These are phyloP conservation scores for Acanthamoeba triangularis DNA, from an alignment of 208 protist species.

Conservation along the genomic window DNA sequence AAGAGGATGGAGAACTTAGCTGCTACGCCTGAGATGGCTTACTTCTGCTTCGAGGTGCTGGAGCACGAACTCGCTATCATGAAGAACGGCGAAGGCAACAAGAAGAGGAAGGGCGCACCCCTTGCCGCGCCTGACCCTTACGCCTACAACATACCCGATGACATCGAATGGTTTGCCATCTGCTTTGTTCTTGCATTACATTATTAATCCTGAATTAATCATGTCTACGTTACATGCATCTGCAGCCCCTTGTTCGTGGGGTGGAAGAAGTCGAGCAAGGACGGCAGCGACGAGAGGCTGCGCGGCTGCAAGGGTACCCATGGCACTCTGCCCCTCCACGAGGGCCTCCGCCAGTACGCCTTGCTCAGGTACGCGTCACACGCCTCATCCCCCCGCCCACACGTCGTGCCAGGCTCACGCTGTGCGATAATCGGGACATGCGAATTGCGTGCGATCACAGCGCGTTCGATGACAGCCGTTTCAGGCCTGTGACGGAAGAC, in stretches of 20 bases:
- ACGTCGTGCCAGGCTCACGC: no score
- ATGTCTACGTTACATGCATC: background rate
- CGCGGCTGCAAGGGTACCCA: conserved; percentile 53
- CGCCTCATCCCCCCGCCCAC: no score
- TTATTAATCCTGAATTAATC: background rate
- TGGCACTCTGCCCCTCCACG: conserved; percentile 48
- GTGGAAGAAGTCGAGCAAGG: conserved; percentile 55
- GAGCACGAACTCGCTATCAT: conserved; percentile 7
- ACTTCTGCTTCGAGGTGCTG: conserved; percentile 65
- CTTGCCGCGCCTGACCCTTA: background rate
- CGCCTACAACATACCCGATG: conserved; percentile 24
- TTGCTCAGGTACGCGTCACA: conserved; percentile 1
- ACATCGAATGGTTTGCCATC: conserved; percentile 8
- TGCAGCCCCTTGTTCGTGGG: conserved; percentile 49
- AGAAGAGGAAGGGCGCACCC: background rate
- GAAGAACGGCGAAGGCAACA: background rate
- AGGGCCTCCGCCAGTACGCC: conserved; percentile 36
- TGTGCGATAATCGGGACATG: background rate
- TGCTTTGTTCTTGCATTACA: background rate
- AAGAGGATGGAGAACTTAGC: conserved; percentile 22
- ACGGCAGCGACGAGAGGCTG: conserved; percentile 16
- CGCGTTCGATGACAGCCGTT: conserved; percentile 49
- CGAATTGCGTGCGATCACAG: background rate
- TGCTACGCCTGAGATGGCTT: conserved; percentile 46
- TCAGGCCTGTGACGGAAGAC: background rate